Evolutionary conservation across 2,329 filamentous ascomycete genomes (phyloP).

Genomic region (Ilyonectria destructans): DNA sequence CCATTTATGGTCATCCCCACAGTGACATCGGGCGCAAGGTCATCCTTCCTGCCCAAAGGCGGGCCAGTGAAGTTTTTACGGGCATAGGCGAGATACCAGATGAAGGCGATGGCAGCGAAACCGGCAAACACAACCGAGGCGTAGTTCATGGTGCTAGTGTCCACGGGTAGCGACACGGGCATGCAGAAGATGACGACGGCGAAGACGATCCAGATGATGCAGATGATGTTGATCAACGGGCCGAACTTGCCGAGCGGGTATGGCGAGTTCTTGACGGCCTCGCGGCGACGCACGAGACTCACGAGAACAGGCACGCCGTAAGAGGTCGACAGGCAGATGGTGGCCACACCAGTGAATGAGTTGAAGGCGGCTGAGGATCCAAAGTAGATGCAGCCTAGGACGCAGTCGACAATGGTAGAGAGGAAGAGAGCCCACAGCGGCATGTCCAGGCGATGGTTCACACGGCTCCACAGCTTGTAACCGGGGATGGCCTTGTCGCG

Average conservation of each 20-base stretch:
- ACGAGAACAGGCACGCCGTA: constrained; percentile 85
- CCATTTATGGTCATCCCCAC: constrained; percentile 14
- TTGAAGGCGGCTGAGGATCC: constrained; percentile 84
- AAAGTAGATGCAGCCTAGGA: constrained; percentile 86
- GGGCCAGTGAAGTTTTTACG: constrained; percentile 77
- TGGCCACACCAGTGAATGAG: constrained; percentile 85
- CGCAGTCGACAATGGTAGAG: constrained; percentile 78
- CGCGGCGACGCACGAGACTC: constrained; percentile 77
- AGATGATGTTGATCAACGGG: constrained; percentile 77
- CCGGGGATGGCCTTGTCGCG: constrained; percentile 83
- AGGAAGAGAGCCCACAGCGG: constrained; percentile 80
- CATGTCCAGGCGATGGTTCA: constrained; percentile 77
- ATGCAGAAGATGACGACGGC: constrained; percentile 84
- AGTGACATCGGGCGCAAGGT: constrained; percentile 37
- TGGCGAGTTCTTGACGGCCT: constrained; percentile 75
- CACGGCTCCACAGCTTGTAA: constrained; percentile 76
- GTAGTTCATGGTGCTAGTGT: constrained; percentile 75
- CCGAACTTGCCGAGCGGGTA: constrained; percentile 82
- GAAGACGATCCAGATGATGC: constrained; percentile 80
- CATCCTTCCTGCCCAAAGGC: constrained; percentile 32
- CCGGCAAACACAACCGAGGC: constrained; percentile 77
- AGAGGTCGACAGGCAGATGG: constrained; percentile 82
- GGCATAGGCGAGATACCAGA: constrained; percentile 77
- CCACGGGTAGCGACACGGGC: constrained; percentile 75
- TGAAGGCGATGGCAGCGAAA: constrained; percentile 72